Percentiles rank a stretch among this genome's conserved stretches.
phyloP scores from a whole-genome alignment of 495 filamentous ascomycete genomes.

The Penicillium robsamsonii region DNA sequence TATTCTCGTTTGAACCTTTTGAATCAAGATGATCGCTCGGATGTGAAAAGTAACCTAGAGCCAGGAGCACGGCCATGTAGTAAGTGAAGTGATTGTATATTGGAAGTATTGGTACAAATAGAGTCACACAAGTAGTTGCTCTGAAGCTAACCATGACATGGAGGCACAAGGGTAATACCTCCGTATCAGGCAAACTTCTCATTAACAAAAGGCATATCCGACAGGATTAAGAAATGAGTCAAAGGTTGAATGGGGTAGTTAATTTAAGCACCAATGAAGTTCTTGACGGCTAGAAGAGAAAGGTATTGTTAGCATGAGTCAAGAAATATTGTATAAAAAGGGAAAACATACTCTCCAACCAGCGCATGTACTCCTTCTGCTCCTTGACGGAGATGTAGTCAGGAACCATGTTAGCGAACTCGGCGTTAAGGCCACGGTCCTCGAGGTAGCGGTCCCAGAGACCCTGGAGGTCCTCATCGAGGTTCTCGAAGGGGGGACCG shows the following conservation, averaged over 20 bases:
- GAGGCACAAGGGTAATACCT: background rate
- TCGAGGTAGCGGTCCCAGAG: slow-evolving; percentile 92
- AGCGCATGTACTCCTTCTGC: slow-evolving; percentile 93
- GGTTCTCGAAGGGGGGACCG: slow-evolving; percentile 87
- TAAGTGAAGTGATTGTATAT: slow-evolving; percentile 12
- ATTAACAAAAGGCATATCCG: background rate
- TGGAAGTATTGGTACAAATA: slow-evolving; percentile 10
- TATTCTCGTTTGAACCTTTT: background rate
- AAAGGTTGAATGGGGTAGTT: background rate
- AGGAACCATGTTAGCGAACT: slow-evolving; percentile 84
- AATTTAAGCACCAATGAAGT: slow-evolving; percentile 66
- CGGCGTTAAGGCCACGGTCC: slow-evolving; percentile 86
- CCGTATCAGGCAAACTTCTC: background rate
- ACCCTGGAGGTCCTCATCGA: slow-evolving; percentile 93
- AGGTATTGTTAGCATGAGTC: slow-evolving; percentile 17
- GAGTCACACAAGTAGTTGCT: slow-evolving; percentile 4
- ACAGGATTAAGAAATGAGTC: background rate
- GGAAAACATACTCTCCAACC: slow-evolving; percentile 71
- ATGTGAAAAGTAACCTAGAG: no score
- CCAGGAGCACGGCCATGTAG: background rate
- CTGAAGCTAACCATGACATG: background rate
- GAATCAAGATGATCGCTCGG: background rate
- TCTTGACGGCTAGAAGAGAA: slow-evolving; percentile 58
- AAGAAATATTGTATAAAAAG: background rate
- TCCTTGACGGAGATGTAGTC: slow-evolving; percentile 99